A percentile compares a stretch with the other conserved stretches of the same genome.
These are phyloP conservation scores for Botrytis deweyae DNA, from an alignment of 2,329 filamentous ascomycete species.

Conservation along the genomic window DNA sequence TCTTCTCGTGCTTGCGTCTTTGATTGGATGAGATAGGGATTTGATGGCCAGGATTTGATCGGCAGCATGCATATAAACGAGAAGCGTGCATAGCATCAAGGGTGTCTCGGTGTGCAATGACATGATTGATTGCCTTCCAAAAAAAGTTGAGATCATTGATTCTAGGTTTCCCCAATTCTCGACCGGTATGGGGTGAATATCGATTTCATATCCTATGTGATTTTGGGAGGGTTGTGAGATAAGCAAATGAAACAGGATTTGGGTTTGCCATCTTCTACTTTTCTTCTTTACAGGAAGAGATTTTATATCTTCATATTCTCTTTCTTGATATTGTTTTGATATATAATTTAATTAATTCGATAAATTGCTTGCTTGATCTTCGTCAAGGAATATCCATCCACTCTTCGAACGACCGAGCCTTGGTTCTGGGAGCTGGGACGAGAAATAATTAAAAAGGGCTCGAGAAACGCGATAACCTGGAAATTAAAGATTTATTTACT, in stretches of 20 bases:
- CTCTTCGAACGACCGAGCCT: not conserved
- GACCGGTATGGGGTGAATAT: not conserved
- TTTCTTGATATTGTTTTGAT: not conserved
- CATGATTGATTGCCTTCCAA: conserved; percentile 9
- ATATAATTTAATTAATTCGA: conserved; percentile 2
- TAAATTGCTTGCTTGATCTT: conserved; percentile 5
- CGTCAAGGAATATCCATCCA: conserved; percentile 18
- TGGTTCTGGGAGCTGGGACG: not conserved
- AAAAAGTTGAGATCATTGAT: conserved; percentile 12
- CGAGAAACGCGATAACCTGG: conserved; percentile 13
- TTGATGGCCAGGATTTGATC: conserved; percentile 7
- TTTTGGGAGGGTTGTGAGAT: not conserved
- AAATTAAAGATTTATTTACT: conserved; percentile 4
- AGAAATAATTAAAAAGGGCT: not conserved
- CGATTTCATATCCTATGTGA: not conserved
- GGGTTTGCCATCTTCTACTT: not conserved
- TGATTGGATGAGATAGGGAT: conserved; percentile 13
- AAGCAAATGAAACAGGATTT: conserved; percentile 4
- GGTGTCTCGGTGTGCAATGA: not conserved
- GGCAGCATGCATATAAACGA: conserved; percentile 19
- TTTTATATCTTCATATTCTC: not conserved
- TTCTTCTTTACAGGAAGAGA: not conserved
- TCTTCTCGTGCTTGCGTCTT: not conserved
- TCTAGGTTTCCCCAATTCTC: conserved; percentile 12
- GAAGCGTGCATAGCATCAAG: conserved; percentile 13